A percentile compares a stretch with the other conserved stretches of the same genome.
Evolutionary conservation across 176 grass and related monocot species (phyloP).

Genomic region (Ensete glaucum): DNA sequence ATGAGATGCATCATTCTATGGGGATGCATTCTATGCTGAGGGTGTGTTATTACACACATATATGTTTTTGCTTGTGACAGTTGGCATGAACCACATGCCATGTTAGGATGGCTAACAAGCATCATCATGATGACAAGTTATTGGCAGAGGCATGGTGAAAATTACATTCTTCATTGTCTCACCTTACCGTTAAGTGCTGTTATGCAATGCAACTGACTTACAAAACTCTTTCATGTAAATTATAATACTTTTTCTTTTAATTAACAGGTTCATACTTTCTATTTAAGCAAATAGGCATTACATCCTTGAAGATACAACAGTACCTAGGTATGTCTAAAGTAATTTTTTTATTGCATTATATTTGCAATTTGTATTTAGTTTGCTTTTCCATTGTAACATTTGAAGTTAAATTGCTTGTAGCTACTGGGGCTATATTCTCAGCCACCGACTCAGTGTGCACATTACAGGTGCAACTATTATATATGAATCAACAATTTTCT

Average conservation of each 20-base stretch:
- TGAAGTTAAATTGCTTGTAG: conserved; percentile 1
- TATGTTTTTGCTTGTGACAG: too few relatives aligned
- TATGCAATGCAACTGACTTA: too few relatives aligned
- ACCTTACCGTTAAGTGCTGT: too few relatives aligned
- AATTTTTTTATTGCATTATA: background rate
- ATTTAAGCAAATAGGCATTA: conserved; percentile 7
- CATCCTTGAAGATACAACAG: conserved; percentile 10
- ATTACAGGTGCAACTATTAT: conserved; percentile 8
- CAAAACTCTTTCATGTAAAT: background rate
- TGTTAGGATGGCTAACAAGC: too few relatives aligned
- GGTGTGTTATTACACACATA: too few relatives aligned
- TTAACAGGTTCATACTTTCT: conserved; percentile 13
- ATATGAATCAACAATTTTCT: background rate
- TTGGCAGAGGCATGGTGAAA: too few relatives aligned
- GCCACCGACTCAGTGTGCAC: conserved; percentile 22
- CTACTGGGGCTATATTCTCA: conserved; percentile 21
- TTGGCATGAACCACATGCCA: too few relatives aligned
- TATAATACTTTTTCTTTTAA: background rate
- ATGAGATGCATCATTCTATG: too few relatives aligned
- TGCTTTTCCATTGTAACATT: background rate
- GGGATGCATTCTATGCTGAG: too few relatives aligned
- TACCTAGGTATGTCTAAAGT: conserved; percentile 10
- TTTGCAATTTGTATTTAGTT: background rate
- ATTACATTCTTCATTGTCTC: too few relatives aligned
- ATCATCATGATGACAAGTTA: too few relatives aligned